These are phyloP conservation scores for Odonthalia washingtoniensis DNA, from an alignment of 31 red algal genomes.

Conservation along the genomic window DNA sequence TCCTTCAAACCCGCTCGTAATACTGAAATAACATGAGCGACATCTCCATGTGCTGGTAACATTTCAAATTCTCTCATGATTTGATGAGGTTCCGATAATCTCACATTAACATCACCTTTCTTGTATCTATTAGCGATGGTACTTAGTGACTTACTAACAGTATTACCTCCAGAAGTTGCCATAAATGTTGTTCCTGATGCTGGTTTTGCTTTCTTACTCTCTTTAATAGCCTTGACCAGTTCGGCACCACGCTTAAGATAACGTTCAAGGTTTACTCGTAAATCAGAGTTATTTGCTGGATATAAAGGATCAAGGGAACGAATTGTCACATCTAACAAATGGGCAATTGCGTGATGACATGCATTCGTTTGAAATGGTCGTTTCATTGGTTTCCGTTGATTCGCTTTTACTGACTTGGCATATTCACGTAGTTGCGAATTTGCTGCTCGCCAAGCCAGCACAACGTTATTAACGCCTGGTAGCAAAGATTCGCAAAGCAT, in stretches of 20 bases:
- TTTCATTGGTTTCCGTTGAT: conserved; percentile 13
- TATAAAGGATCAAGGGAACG: not conserved
- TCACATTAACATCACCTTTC: not conserved
- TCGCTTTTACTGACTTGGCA: conserved; percentile 12
- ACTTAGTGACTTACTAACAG: too few relatives aligned
- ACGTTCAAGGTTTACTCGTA: conserved; percentile 33
- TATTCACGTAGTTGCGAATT: not conserved
- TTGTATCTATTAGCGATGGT: too few relatives aligned
- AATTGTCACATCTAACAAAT: conserved; percentile 17
- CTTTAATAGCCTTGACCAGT: conserved; percentile 21
- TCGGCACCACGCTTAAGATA: conserved; percentile 25
- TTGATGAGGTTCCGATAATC: not conserved
- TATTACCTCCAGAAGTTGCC: too few relatives aligned
- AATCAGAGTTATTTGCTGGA: not conserved
- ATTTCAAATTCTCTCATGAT: conserved; percentile 50
- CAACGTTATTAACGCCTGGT: conserved; percentile 29
- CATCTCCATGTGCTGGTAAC: conserved; percentile 57
- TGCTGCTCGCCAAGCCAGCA: conserved; percentile 16
- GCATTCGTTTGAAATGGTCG: conserved; percentile 32
- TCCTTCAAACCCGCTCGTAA: conserved; percentile 18
- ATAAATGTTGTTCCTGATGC: too few relatives aligned
- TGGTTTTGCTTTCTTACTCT: conserved; percentile 30
- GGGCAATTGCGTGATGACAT: conserved; percentile 43
- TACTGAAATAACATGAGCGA: conserved; percentile 37
- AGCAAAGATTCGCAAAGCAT: conserved; percentile 43